Conservation (phyloP, 2,329 filamentous ascomycete genomes). For the Xylariaceae sp. region DNA sequence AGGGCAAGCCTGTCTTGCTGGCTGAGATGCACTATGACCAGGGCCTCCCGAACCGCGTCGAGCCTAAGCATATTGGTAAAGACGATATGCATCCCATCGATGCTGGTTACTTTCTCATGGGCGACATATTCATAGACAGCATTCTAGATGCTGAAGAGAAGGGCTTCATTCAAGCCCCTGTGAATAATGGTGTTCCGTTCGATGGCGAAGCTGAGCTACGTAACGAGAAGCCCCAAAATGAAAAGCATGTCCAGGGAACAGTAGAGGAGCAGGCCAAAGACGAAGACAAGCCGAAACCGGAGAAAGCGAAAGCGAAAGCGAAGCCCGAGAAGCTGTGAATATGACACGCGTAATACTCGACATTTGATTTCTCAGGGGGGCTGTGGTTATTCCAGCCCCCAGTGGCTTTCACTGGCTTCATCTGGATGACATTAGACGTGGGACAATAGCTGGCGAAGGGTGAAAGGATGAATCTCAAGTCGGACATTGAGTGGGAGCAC, state of each 20-base stretch:
- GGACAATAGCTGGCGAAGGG: neutral
- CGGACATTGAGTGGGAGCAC: neutral
- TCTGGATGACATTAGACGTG: neutral
- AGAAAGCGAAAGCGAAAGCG: conserved; percentile 2
- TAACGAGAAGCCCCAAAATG: conserved; percentile 14
- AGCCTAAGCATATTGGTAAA: conserved; percentile 23
- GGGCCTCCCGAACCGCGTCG: conserved; percentile 24
- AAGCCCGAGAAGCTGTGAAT: conserved; percentile 5
- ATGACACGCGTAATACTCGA: neutral
- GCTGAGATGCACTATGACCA: conserved; percentile 30
- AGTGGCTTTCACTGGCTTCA: too few species aligned
- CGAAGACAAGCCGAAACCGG: neutral
- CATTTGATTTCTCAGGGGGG: neutral
- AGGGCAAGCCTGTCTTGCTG: conserved; percentile 25
- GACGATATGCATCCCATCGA: conserved; percentile 30
- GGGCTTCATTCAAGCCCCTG: conserved; percentile 22
- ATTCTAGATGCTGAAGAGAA: conserved; percentile 27
- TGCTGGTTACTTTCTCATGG: conserved; percentile 29
- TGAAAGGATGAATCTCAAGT: neutral
- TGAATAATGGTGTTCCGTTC: conserved; percentile 18
- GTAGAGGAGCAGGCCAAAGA: conserved; percentile 5
- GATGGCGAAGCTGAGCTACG: conserved; percentile 20
- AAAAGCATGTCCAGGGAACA: conserved; percentile 8
- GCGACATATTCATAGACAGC: conserved; percentile 29
- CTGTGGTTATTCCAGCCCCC: too few species aligned